Conservation (phyloP, 352 stramenopile species). For the Sclerospora graminicola region DNA sequence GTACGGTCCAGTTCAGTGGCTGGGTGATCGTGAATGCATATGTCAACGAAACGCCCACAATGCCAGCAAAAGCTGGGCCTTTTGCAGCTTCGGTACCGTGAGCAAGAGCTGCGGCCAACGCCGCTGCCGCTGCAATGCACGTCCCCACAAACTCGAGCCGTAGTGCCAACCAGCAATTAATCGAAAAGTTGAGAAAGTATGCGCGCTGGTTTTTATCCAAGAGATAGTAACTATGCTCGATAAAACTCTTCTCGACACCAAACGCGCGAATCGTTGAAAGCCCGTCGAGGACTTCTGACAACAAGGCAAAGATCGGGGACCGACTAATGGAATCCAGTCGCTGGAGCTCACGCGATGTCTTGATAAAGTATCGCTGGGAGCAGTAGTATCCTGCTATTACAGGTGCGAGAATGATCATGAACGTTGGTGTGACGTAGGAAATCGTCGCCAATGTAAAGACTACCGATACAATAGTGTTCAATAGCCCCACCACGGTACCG, state of each 20-base stretch:
- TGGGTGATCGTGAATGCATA: slow-evolving; percentile 16
- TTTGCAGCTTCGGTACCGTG: slow-evolving; percentile 41
- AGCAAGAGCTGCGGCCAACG: slow-evolving; percentile 52
- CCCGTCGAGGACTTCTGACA: slow-evolving; percentile 88
- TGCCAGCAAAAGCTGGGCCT: slow-evolving; percentile 14
- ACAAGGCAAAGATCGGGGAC: slow-evolving; percentile 87
- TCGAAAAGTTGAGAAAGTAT: slow-evolving; percentile 54
- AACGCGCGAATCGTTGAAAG: slow-evolving; percentile 86
- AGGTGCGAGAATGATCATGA: slow-evolving; percentile 37
- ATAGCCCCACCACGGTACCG: slow-evolving; percentile 7
- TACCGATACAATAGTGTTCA: slow-evolving; percentile 12
- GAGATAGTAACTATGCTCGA: slow-evolving; percentile 8
- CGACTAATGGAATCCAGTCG: slow-evolving; percentile 85
- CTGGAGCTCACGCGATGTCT: slow-evolving; percentile 82
- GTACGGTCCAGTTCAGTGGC: slow-evolving; percentile 7
- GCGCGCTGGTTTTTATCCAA: slow-evolving; percentile 76
- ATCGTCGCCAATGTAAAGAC: slow-evolving; percentile 8
- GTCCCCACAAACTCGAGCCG: slow-evolving; percentile 10
- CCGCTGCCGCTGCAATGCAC: slow-evolving; percentile 48
- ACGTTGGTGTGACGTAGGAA: slow-evolving; percentile 16
- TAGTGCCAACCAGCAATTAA: slow-evolving; percentile 41
- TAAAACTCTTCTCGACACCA: slow-evolving; percentile 21
- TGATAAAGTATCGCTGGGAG: slow-evolving; percentile 71
- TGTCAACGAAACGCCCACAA: slow-evolving; percentile 20
- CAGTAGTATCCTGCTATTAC: slow-evolving; percentile 8